A percentile compares a stretch with the other conserved stretches of the same genome.
Conservation (phyloP, 1,139 yeast species). For the Pichiaceae sp. region DNA sequence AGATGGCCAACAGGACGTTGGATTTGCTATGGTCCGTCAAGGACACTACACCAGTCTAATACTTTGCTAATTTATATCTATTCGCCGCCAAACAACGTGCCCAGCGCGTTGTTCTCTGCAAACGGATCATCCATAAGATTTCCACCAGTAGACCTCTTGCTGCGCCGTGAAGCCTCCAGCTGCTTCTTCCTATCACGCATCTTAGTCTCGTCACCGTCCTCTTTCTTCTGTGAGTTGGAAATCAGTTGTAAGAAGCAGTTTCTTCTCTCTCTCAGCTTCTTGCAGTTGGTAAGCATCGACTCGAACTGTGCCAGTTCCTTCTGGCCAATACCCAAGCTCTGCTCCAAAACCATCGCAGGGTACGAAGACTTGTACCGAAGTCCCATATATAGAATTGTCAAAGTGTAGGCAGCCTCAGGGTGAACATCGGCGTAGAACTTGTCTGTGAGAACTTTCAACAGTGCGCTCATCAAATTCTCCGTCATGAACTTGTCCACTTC, state of each 20-base stretch:
- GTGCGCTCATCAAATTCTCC: constrained; percentile 42
- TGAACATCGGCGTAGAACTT: constrained; percentile 82
- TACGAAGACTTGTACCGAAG: constrained; percentile 55
- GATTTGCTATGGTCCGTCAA: neutral
- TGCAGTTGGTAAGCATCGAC: constrained; percentile 37
- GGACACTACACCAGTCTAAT: neutral
- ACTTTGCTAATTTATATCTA: neutral
- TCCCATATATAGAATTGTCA: constrained; percentile 71
- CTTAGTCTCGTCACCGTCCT: constrained; percentile 23
- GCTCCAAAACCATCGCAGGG: constrained; percentile 42
- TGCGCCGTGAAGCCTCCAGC: constrained; percentile 30
- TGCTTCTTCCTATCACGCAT: constrained; percentile 21
- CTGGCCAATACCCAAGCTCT: constrained; percentile 34
- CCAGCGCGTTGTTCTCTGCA: constrained; percentile 29
- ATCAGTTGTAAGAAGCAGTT: constrained; percentile 43
- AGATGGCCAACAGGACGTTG: neutral
- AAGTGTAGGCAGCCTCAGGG: constrained; percentile 81
- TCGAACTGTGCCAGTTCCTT: constrained; percentile 41
- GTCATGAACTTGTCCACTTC: constrained; percentile 75
- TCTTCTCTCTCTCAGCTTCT: constrained; percentile 45
- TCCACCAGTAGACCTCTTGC: constrained; percentile 28
- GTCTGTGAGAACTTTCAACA: constrained; percentile 53
- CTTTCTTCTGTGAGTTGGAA: constrained; percentile 28
- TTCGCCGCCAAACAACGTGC: constrained; percentile 4
- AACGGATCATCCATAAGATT: constrained; percentile 50